Percentiles rank a stretch among this genome's conserved stretches.
Evolutionary conservation across 805 yeast genomes (phyloP).

Genomic region (Wickerhamiella galacta): DNA sequence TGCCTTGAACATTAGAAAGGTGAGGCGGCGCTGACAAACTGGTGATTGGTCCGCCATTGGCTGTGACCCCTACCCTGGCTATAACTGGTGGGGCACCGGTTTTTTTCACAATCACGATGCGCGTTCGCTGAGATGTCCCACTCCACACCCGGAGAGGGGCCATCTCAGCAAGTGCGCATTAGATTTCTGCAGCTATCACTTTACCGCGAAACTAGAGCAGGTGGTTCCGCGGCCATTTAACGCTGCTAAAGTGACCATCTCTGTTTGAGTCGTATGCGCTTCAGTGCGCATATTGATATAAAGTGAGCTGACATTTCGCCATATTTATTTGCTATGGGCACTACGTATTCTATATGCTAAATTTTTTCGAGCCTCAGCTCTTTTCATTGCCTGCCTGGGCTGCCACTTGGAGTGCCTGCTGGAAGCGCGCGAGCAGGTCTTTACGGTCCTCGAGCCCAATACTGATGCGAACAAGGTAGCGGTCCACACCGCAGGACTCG

Average conservation of each 20-base stretch:
- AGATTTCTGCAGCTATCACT: no score
- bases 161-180: no score
- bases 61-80: no score
- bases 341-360: not conserved
- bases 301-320: slow-evolving; percentile 9
- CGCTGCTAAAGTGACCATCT: slow-evolving; percentile 5
- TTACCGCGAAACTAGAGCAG: no score
- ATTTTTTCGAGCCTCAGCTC: not conserved
- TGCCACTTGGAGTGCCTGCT: slow-evolving; percentile 31
- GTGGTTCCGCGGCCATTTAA: no score
- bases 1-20: no score
- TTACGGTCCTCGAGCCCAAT: slow-evolving; percentile 66
- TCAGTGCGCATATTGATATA: slow-evolving; percentile 10
- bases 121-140: no score
- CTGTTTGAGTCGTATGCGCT: slow-evolving; percentile 14
- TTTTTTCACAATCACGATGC: no score
- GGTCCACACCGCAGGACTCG: slow-evolving; percentile 68
- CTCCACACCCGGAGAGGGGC: no score
- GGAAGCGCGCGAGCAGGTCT: slow-evolving; percentile 35
- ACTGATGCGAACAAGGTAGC: slow-evolving; percentile 60
- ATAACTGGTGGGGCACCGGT: no score
- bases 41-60: no score
- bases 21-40: no score
- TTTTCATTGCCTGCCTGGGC: not conserved
- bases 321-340: not conserved